Evolutionary conservation across 1,139 yeast species (phyloP).

Genomic region (Insectozyma bohioensis): DNA sequence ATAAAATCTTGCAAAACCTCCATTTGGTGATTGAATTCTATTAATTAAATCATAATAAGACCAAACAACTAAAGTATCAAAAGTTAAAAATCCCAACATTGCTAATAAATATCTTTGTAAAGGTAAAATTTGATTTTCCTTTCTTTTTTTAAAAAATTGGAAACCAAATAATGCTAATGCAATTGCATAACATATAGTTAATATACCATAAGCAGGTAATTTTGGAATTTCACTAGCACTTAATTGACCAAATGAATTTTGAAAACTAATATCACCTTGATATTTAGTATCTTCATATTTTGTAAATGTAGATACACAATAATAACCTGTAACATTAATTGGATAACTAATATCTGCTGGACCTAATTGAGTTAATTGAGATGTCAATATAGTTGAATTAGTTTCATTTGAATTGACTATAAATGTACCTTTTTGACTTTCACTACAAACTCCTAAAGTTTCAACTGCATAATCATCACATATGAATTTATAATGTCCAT

Average conservation of each 20-base stretch:
- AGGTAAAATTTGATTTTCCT: conserved; percentile 75
- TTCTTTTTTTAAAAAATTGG: conserved; percentile 80
- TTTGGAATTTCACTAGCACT: conserved; percentile 92
- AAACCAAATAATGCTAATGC: conserved; percentile 81
- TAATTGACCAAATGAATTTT: conserved; percentile 86
- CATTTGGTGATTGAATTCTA: conserved; percentile 49
- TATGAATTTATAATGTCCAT: conserved; percentile 50
- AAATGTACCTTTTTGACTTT: conserved; percentile 58
- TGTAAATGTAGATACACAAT: conserved; percentile 78
- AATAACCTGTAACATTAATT: conserved; percentile 79
- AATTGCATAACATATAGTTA: conserved; percentile 81
- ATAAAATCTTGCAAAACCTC: conserved; percentile 68
- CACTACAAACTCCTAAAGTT: conserved; percentile 52
- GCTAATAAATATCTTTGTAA: conserved; percentile 89
- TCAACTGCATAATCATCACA: conserved; percentile 74
- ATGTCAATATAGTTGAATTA: conserved; percentile 57
- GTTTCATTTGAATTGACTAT: conserved; percentile 48
- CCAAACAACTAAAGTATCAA: conserved; percentile 88
- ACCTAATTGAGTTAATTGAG: conserved; percentile 56
- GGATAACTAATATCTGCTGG: conserved; percentile 61
- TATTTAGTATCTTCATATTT: conserved; percentile 44
- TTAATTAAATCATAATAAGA: conserved; percentile 86
- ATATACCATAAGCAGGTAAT: conserved; percentile 81
- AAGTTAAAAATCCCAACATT: conserved; percentile 77
- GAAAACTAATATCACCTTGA: conserved; percentile 69